A percentile compares a stretch with the other conserved stretches of the same genome.
Evolutionary conservation across 2,329 filamentous ascomycete genomes (phyloP).

Genomic region (Aschersonia sp.): DNA sequence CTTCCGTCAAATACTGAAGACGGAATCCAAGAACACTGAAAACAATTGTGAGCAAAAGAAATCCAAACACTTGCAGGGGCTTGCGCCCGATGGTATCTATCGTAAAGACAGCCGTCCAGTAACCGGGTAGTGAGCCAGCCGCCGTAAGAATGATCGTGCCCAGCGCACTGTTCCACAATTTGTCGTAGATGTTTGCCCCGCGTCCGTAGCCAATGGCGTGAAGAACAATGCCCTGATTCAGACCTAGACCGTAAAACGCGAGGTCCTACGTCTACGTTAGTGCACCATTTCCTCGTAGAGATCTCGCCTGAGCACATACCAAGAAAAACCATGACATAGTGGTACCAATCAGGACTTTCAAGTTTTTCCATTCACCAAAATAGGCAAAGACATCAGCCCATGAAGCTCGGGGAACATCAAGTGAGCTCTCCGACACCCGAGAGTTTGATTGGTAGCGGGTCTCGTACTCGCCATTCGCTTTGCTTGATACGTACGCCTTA

Average conservation of each 20-base stretch:
- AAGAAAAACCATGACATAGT: constrained; percentile 74
- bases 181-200: constrained; percentile 49
- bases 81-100: constrained; percentile 68
- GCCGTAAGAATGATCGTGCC: constrained; percentile 67
- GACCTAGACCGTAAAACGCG: constrained; percentile 54
- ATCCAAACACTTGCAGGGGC: constrained; percentile 54
- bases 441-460: constrained; percentile 34
- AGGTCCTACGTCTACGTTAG: constrained; percentile 31
- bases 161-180: constrained; percentile 57
- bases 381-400: constrained; percentile 54
- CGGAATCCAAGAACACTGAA: constrained; percentile 50
- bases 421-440: constrained; percentile 32
- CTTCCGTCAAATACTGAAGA: constrained; percentile 31
- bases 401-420: constrained; percentile 53
- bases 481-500: constrained; percentile 39
- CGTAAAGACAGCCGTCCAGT: constrained; percentile 61
- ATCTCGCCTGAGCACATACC: constrained; percentile 14
- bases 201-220: constrained; percentile 56
- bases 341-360: constrained; percentile 59
- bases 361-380: constrained; percentile 55
- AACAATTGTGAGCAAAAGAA: constrained; percentile 43
- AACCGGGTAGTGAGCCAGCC: constrained; percentile 65
- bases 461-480: constrained; percentile 32
- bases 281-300: neutral
- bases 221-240: constrained; percentile 65